Evolutionary conservation across 192 early-diverging fungal species (phyloP), one percentile per base, ranked within the genome.

Genomic region (Endogone sp.): DNA sequence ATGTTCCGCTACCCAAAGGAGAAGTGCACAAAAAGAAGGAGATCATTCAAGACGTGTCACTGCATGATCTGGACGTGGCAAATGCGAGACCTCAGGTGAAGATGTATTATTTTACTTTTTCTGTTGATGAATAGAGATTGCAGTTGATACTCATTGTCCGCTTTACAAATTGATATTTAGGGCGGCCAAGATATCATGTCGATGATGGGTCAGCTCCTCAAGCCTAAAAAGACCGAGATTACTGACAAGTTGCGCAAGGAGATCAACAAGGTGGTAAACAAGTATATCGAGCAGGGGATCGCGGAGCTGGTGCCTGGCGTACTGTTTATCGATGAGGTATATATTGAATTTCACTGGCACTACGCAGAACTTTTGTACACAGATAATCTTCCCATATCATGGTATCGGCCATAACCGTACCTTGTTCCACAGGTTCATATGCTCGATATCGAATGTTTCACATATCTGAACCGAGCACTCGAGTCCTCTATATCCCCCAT

Each of bases 11-110:
- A 63, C 97, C 97, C 23, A 98, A 99, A 82, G 97, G 97, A 55
- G 97, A 99, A 67, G 95, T 97, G 20, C 95, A 95, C 81, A 99
- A 99, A 82, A 97, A 95, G 84, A 98, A 98, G 88, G 97, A 99
- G 76, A 87, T 99, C 29, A 89, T 98, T 30, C 97, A 98, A 78
- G 95, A 97, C 75, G 96, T 99, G 3, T 96, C 97, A 0, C 86
- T 99, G 24, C 96, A 99, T 73, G 97, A 99, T 74, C 82, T 99
- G 68, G 98, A 99, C 84, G 88, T 94, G 30, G 96, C 96, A 60
- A 99, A 99, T 72, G 95, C 96, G 21, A 79, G 91, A 64, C 95
- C 96, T 27, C 94, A 96, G 68, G 87, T n/a, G n/a, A n/a, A n/a
- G 82, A 63, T 27, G 37, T 25, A 23, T 59, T 23, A 25, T 16